phyloP scores from a whole-genome alignment of 257 asterid genomes.

The Solanum sejunctum region DNA sequence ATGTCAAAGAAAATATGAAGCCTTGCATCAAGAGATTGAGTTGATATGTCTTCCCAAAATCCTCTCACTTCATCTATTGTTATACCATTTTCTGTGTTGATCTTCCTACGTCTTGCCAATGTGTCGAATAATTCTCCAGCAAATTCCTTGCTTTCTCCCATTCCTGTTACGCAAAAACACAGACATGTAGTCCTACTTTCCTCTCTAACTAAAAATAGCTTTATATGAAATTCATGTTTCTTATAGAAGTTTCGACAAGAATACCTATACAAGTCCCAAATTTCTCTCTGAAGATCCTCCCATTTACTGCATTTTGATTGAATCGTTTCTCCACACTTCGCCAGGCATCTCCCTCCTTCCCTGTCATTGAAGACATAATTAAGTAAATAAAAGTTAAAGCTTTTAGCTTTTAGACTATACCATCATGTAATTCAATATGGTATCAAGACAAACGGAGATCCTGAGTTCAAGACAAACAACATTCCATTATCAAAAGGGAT shows the following conservation, averaged over 20 bases:
- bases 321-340: conserved; percentile 52
- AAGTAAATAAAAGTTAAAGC: not conserved
- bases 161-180: conserved; percentile 32
- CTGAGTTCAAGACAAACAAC: not conserved
- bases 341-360: conserved; percentile 86
- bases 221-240: not conserved
- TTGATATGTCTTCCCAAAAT: conserved; percentile 82
- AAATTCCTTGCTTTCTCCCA: conserved; percentile 88
- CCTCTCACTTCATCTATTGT: conserved; percentile 21
- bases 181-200: not conserved
- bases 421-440: not conserved
- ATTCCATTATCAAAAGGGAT: not conserved
- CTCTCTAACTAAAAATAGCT: not conserved
- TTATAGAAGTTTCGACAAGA: not conserved
- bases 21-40: conserved; percentile 56
- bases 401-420: not conserved
- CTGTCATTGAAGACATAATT: conserved; percentile 17
- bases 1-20: conserved; percentile 92
- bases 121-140: conserved; percentile 74
- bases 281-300: conserved; percentile 56
- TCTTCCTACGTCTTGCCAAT: conserved; percentile 53
- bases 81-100: conserved; percentile 48
- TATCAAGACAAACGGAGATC: not conserved
- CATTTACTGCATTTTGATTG: conserved; percentile 23
- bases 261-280: conserved; percentile 87